These are phyloP conservation scores for Combretum micranthum DNA, from an alignment of 345 rosid species.

Conservation along the genomic window DNA sequence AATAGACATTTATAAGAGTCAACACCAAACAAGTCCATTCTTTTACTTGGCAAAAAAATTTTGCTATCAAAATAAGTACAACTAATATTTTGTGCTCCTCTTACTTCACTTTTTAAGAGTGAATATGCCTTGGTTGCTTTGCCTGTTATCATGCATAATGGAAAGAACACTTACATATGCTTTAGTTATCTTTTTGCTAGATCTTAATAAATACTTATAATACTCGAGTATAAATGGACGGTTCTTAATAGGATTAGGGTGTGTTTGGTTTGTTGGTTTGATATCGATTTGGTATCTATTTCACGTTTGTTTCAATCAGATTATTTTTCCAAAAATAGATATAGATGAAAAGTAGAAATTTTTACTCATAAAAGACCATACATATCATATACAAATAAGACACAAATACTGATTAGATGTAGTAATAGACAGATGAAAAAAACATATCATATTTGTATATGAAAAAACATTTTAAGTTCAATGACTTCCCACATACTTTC, in stretches of 20 bases:
- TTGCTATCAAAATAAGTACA: constrained; percentile 1
- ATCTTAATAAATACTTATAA: background rate
- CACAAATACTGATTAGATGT: no score
- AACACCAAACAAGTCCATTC: background rate
- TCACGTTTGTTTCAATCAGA: no score
- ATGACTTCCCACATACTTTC: background rate
- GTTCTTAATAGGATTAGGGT: background rate
- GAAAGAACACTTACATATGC: no score
- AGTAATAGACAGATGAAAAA: no score
- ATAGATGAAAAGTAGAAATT: no score
- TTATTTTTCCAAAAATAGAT: no score
- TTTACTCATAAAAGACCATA: no score
- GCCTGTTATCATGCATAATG: background rate
- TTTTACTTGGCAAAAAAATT: background rate
- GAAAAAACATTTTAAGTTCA: background rate
- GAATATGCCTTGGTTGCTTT: background rate
- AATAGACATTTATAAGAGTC: constrained; percentile 5
- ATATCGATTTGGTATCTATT: no score
- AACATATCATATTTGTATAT: no score
- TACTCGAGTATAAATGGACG: background rate
- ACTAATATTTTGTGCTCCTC: background rate
- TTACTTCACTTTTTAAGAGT: background rate
- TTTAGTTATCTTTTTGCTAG: background rate
- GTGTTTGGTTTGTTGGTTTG: background rate
- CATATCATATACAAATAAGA: no score